Conservation (phyloP, 75 land plant species). For the Cupressus sempervirens region DNA sequence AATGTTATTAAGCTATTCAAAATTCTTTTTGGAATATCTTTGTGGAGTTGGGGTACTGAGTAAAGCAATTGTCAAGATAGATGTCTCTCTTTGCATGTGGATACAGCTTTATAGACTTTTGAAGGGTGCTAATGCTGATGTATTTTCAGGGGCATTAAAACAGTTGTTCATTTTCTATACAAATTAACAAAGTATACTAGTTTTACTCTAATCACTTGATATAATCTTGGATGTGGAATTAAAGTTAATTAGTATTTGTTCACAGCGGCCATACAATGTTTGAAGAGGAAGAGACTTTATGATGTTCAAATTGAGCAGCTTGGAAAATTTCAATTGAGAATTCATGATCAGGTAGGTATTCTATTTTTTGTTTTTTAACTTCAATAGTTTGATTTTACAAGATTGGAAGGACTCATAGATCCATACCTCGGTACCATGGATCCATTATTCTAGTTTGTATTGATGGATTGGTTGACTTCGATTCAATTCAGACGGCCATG, state of each 20-base stretch:
- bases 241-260: background rate
- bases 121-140: too few relatives aligned
- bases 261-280: slow-evolving; percentile 84
- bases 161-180: background rate
- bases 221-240: background rate
- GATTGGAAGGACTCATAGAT: background rate
- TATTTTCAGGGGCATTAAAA: background rate
- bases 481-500: slow-evolving; percentile 26
- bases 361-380: background rate
- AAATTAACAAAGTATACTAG: background rate
- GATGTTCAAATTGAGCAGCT: slow-evolving; percentile 83
- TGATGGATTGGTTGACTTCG: background rate
- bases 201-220: background rate
- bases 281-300: slow-evolving; percentile 73
- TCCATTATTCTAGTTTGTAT: background rate
- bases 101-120: too few relatives aligned
- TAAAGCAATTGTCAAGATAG: background rate
- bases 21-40: background rate
- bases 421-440: background rate
- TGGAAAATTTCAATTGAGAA: slow-evolving; percentile 76
- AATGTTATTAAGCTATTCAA: background rate
- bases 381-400: background rate
- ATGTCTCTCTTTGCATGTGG: background rate
- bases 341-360: slow-evolving; percentile 74
- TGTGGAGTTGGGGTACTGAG: background rate